A percentile compares a stretch with the other conserved stretches of the same genome.
Conservation (phyloP, 2,329 filamentous ascomycete genomes). For the Dissoconium aciculare region DNA sequence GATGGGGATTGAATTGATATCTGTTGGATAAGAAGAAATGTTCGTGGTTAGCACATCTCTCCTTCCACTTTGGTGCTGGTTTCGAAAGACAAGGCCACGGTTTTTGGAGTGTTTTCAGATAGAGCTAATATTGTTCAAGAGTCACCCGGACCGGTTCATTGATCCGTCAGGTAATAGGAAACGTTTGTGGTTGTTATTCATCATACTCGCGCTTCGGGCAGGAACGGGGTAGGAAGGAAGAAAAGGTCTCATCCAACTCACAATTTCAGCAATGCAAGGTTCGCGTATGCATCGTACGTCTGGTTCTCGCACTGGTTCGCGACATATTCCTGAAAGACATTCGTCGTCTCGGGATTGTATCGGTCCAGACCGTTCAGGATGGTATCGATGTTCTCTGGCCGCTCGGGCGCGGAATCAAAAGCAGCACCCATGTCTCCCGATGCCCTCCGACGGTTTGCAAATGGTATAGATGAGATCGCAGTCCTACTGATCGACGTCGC, state of each 20-base stretch:
- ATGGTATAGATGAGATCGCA: no score
- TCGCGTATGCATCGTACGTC: constrained; percentile 91
- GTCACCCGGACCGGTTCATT: constrained; percentile 48
- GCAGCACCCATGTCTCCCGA: constrained; percentile 39
- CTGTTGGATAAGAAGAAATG: constrained; percentile 35
- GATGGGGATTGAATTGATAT: constrained; percentile 99
- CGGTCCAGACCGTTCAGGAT: constrained; percentile 96
- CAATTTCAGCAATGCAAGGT: constrained; percentile 92
- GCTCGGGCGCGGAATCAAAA: constrained; percentile 79
- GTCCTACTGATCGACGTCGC: no score
- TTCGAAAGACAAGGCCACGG: background rate
- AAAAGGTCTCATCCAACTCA: constrained; percentile 44
- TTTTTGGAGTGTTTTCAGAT: constrained; percentile 43
- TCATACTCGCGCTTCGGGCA: constrained; percentile 82
- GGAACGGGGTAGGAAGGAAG: constrained; percentile 20
- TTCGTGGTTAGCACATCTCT: constrained; percentile 2
- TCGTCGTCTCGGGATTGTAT: constrained; percentile 96
- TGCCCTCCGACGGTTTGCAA: no score
- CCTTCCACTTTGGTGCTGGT: no score
- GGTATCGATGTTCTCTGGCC: constrained; percentile 78
- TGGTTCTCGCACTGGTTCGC: constrained; percentile 87
- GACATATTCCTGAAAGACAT: constrained; percentile 86
- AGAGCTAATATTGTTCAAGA: constrained; percentile 53
- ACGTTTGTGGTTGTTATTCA: constrained; percentile 65
- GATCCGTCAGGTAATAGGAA: constrained; percentile 92